A percentile compares a stretch with the other conserved stretches of the same genome.
Conservation (phyloP, 139 green algal species). For the Tetradesmus lagerheimii region DNA sequence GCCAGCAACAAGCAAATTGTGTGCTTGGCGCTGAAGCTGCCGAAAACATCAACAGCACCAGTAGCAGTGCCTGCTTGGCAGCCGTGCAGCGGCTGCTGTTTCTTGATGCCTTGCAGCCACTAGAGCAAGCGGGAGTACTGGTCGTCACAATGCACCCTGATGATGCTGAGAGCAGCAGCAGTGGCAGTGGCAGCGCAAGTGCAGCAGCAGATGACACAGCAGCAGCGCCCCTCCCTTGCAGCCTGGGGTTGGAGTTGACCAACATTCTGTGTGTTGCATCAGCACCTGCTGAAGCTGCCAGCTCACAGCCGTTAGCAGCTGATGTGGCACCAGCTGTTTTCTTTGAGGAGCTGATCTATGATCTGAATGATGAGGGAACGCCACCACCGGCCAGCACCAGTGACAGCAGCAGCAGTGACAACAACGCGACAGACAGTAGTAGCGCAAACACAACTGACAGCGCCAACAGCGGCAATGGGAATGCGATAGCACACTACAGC, state of each 20-base stretch:
- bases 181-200: conserved; percentile 1
- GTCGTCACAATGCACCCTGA: conserved; percentile 24
- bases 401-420: not conserved
- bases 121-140: conserved; percentile 29
- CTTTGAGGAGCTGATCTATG: not conserved
- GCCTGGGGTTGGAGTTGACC: not conserved
- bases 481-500: not conserved
- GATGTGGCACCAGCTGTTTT: not conserved
- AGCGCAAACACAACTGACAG: not conserved
- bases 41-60: not conserved
- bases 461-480: not conserved
- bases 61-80: not conserved
- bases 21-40: not conserved
- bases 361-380: not conserved
- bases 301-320: not conserved
- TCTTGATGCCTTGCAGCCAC: conserved; percentile 15
- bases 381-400: not conserved
- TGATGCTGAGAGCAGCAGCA: not conserved
- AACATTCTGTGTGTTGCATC: conserved; percentile 36
- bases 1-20: not conserved
- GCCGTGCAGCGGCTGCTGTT: conserved; percentile 27
- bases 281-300: not conserved
- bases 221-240: conserved; percentile 8
- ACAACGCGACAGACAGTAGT: not conserved
- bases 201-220: not conserved